Percentiles rank a stretch among this genome's conserved stretches.
These are phyloP conservation scores for Trichoderma atrobrunneum DNA, from an alignment of 2,329 filamentous ascomycete species.

Conservation along the genomic window DNA sequence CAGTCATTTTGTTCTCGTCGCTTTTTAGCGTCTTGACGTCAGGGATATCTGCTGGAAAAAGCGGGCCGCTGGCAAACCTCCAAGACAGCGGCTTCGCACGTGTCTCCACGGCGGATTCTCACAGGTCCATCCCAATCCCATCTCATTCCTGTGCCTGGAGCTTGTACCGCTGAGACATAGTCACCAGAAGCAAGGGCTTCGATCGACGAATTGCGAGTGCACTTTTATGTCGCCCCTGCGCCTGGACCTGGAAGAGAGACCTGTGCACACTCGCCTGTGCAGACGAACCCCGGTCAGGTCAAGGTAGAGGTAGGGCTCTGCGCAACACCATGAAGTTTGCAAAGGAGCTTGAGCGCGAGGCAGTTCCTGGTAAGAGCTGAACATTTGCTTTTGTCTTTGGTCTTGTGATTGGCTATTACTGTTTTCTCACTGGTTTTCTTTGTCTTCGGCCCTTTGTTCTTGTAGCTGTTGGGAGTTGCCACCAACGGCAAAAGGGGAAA, in stretches of 20 bases:
- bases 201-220: neutral
- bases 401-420: neutral
- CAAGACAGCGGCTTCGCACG: constrained; percentile 12
- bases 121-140: constrained; percentile 12
- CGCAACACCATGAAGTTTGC: constrained; percentile 58
- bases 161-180: neutral
- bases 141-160: constrained; percentile 12
- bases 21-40: constrained; percentile 13
- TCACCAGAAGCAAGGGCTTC: neutral
- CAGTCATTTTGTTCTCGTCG: neutral
- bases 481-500: neutral
- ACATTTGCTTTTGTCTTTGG: neutral
- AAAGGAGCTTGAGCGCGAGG: constrained; percentile 79
- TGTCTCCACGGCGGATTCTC: neutral
- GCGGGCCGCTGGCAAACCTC: neutral
- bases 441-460: neutral
- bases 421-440: neutral
- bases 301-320: neutral
- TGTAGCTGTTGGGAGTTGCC: neutral
- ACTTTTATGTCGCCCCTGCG: constrained; percentile 12
- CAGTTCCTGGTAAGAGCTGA: constrained; percentile 65
- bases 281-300: neutral
- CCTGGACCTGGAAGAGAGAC: neutral
- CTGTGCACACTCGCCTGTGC: neutral
- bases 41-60: neutral